Conservation (phyloP, 768 basidiomycete genomes). For the Rhizopogon roseolus region DNA sequence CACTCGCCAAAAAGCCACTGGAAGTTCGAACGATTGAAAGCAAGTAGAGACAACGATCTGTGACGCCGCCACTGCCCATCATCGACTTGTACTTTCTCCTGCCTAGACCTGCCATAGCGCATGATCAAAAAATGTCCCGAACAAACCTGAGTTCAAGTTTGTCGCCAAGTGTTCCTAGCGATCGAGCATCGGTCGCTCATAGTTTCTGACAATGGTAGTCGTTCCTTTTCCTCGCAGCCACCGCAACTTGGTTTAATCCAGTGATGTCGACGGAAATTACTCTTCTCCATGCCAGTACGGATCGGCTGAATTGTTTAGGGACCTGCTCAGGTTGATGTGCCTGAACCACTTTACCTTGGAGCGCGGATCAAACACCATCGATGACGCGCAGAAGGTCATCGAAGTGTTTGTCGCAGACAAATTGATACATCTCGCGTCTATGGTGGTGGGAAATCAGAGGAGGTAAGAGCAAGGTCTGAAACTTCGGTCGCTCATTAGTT, state of each 20-base stretch:
- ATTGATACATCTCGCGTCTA: conserved; percentile 10
- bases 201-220: too few species aligned
- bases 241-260: background rate
- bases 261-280: background rate
- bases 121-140: too few species aligned
- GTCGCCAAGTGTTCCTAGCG: too few species aligned
- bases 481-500: background rate
- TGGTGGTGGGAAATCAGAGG: conserved; percentile 12
- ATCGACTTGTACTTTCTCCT: too few species aligned
- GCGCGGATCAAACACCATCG: conserved; percentile 9
- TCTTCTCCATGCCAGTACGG: background rate
- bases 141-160: too few species aligned
- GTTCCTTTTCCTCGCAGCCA: too few species aligned
- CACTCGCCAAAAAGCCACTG: too few species aligned
- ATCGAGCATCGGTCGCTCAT: background rate
- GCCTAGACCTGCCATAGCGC: too few species aligned
- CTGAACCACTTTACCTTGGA: conserved; percentile 1
- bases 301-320: conserved; percentile 6
- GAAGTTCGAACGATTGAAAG: too few species aligned
- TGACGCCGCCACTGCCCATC: too few species aligned
- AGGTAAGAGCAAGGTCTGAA: background rate
- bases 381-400: conserved; percentile 15
- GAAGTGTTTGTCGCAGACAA: conserved; percentile 12
- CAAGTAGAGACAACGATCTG: too few species aligned
- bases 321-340: conserved; percentile 11